Conservation (phyloP, 306 rosid species). For the Biancaea sappan region DNA sequence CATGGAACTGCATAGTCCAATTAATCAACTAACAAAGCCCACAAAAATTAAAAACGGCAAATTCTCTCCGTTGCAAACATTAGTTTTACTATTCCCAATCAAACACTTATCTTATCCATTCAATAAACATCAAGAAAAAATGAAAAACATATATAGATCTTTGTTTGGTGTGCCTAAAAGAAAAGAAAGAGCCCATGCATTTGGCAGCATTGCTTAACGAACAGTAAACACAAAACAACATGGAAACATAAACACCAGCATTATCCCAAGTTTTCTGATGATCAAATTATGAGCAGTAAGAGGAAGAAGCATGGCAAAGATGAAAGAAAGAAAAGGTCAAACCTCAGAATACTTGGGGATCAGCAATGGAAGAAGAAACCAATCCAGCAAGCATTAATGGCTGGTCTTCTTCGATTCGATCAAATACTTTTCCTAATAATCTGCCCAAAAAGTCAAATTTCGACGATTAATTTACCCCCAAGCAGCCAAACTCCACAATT, state of each 20-base stretch:
- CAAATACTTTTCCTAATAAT: not conserved
- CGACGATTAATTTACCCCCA: not conserved
- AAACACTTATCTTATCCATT: not conserved
- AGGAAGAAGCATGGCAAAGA: not conserved
- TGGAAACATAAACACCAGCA: not conserved
- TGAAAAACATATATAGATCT: not conserved
- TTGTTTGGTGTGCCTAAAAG: not conserved
- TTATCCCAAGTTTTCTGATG: not conserved
- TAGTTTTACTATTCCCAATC: not conserved
- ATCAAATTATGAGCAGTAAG: not conserved
- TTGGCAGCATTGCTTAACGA: slow-evolving; percentile 6
- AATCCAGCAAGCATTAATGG: slow-evolving; percentile 2
- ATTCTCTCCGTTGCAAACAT: not conserved
- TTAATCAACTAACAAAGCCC: not conserved
- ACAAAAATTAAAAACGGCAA: not conserved
- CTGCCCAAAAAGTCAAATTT: not conserved
- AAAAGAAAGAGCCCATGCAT: not conserved
- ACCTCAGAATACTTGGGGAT: slow-evolving; percentile 5
- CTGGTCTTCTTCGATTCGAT: not conserved
- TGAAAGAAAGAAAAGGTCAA: not conserved
- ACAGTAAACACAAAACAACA: not conserved
- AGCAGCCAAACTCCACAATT: not conserved
- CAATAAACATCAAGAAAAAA: not conserved
- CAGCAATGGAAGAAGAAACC: not conserved
- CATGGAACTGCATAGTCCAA: not conserved